Evolutionary conservation across 176 grass and related monocot genomes (phyloP).

Genomic region (Phoenix roebelenii): DNA sequence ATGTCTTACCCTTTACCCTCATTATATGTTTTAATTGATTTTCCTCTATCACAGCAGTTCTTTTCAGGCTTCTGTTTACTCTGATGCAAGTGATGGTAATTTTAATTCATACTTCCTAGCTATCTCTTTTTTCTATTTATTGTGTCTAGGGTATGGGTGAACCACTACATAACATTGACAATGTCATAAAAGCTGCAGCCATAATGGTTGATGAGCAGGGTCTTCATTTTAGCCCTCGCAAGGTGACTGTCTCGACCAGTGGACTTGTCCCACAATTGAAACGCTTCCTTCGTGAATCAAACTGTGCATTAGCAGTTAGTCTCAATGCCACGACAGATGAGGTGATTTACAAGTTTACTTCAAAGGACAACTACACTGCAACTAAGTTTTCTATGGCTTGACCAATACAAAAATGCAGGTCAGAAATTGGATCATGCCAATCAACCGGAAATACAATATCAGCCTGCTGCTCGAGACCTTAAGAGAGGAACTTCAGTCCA

Average conservation of each 20-base stretch:
- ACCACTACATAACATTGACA: slow-evolving; percentile 86
- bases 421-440: slow-evolving; percentile 97
- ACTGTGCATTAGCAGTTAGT: slow-evolving; percentile 72
- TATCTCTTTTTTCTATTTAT: slow-evolving; percentile 15
- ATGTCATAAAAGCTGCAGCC: slow-evolving; percentile 62
- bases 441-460: slow-evolving; percentile 91
- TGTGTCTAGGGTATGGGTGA: slow-evolving; percentile 79
- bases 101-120: not conserved
- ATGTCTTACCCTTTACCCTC: too few relatives aligned
- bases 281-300: slow-evolving; percentile 67
- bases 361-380: not conserved
- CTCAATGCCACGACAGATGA: slow-evolving; percentile 98
- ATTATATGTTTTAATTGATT: too few relatives aligned
- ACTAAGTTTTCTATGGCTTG: too few relatives aligned
- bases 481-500: slow-evolving; percentile 47
- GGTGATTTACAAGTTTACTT: slow-evolving; percentile 26
- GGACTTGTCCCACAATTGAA: slow-evolving; percentile 85
- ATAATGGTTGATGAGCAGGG: slow-evolving; percentile 95
- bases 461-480: slow-evolving; percentile 63
- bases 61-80: too few relatives aligned
- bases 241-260: slow-evolving; percentile 85
- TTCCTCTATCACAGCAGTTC: too few relatives aligned
- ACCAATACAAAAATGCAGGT: slow-evolving; percentile 39
- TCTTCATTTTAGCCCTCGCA: slow-evolving; percentile 89
- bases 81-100: too few relatives aligned